phyloP scores from a whole-genome alignment of 225 moss, liverwort and hornwort species.

The Bryoerythrophyllum caledonicum region DNA sequence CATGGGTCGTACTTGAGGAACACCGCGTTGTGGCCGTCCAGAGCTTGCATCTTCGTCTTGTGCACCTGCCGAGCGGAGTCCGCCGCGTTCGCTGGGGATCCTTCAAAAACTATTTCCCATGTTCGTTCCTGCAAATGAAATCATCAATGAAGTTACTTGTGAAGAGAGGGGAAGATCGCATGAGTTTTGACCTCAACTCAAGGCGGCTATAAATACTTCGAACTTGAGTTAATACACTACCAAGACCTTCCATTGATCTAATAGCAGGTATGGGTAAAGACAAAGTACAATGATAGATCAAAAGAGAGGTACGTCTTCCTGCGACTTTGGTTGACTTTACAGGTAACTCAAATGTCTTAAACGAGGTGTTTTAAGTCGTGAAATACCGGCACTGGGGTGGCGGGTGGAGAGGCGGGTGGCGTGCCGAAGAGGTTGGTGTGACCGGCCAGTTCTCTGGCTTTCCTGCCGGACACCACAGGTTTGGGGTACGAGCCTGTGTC shows the following conservation, averaged over 20 bases:
- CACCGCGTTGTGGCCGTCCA: slow-evolving; percentile 14
- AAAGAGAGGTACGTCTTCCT: no score
- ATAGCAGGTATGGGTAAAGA: no score
- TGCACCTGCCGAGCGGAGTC: not conserved
- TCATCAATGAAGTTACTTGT: no score
- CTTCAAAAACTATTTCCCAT: not conserved
- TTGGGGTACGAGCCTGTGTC: slow-evolving; percentile 22
- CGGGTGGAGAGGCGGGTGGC: not conserved
- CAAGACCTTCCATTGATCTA: no score
- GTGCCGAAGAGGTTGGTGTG: slow-evolving; percentile 30
- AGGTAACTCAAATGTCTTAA: no score
- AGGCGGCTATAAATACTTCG: no score
- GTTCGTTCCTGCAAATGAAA: not conserved
- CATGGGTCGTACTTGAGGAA: slow-evolving; percentile 3
- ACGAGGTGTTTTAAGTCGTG: no score
- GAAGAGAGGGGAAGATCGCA: no score
- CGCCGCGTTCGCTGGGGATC: not conserved
- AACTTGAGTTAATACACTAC: no score
- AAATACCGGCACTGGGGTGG: slow-evolving; percentile 8
- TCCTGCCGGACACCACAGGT: slow-evolving; percentile 25
- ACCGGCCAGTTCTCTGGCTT: slow-evolving; percentile 39
- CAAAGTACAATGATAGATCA: no score
- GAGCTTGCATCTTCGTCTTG: slow-evolving; percentile 23
- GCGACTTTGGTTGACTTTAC: no score
- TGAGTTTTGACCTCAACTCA: no score